Evolutionary conservation across 2,329 filamentous ascomycete species (phyloP).

Genomic region (Torrubiella hemipterigena): DNA sequence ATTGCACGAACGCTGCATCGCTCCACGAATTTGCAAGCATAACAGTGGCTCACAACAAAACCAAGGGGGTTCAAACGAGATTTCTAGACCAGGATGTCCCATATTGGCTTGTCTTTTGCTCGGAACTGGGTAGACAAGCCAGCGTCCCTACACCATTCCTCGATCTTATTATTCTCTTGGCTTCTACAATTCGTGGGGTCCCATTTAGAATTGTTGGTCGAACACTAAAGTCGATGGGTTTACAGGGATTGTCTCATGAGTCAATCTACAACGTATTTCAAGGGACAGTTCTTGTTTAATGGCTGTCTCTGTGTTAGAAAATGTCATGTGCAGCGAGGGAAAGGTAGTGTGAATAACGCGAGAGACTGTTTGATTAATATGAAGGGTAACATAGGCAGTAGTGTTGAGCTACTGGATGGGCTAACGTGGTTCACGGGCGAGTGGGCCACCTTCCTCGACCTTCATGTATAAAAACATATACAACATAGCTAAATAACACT

Average conservation of each 20-base stretch:
- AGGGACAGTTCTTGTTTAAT: too few species aligned
- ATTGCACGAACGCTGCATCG: slow-evolving; percentile 3
- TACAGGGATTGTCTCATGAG: background rate
- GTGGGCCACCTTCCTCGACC: too few species aligned
- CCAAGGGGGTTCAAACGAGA: slow-evolving; percentile 6
- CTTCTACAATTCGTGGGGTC: slow-evolving; percentile 5
- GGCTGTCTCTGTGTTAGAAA: too few species aligned
- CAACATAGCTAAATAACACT: too few species aligned
- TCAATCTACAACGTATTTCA: background rate
- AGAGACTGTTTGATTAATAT: too few species aligned
- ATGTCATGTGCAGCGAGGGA: too few species aligned
- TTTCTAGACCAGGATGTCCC: slow-evolving; percentile 4
- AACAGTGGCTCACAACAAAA: slow-evolving; percentile 6
- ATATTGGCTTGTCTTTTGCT: slow-evolving; percentile 5
- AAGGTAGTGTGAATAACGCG: too few species aligned
- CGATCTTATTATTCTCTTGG: slow-evolving; percentile 6
- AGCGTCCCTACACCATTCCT: slow-evolving; percentile 4
- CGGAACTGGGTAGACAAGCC: slow-evolving; percentile 2
- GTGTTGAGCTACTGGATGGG: too few species aligned
- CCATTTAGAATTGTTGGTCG: slow-evolving; percentile 2
- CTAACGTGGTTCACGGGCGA: too few species aligned
- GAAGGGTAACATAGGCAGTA: too few species aligned
- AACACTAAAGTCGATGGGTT: slow-evolving; percentile 4
- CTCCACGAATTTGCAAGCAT: slow-evolving; percentile 6
- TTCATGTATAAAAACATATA: too few species aligned